Evolutionary conservation across 805 yeast genomes (phyloP).

Genomic region (Yarrowia phangngaensis): DNA sequence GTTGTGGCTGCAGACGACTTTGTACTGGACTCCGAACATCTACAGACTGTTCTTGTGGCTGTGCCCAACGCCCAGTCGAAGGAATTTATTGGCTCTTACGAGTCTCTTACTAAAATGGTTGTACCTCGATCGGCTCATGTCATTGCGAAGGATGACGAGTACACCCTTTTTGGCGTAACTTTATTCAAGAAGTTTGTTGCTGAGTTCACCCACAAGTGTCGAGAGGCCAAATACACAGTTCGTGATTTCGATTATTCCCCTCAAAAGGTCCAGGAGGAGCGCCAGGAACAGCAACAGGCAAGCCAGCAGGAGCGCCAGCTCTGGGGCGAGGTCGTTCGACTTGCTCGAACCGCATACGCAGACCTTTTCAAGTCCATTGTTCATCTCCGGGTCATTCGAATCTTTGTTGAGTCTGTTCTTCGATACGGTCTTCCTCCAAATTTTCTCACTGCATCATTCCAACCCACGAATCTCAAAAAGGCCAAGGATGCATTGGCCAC

Average conservation of each 20-base stretch:
- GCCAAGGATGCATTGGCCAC: conserved; percentile 67
- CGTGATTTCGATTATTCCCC: conserved; percentile 88
- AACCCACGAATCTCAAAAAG: conserved; percentile 46
- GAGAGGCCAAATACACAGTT: conserved; percentile 88
- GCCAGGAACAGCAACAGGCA: conserved; percentile 74
- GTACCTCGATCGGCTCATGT: conserved; percentile 84
- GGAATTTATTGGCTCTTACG: conserved; percentile 68
- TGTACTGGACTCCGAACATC: conserved; percentile 78
- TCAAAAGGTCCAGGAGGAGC: conserved; percentile 63
- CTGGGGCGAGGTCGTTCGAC: conserved; percentile 68
- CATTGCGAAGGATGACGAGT: conserved; percentile 72
- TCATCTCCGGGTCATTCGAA: conserved; percentile 81
- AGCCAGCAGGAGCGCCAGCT: conserved; percentile 68
- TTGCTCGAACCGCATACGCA: conserved; percentile 83
- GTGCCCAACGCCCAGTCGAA: conserved; percentile 66
- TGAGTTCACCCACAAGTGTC: conserved; percentile 62
- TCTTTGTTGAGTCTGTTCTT: conserved; percentile 87
- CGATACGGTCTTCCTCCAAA: conserved; percentile 97
- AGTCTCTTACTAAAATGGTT: conserved; percentile 70
- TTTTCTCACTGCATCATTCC: conserved; percentile 50
- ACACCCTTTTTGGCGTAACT: conserved; percentile 67
- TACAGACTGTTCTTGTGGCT: conserved; percentile 80
- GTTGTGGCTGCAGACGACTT: conserved; percentile 79
- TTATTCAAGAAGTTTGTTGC: conserved; percentile 75
- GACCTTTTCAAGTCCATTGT: conserved; percentile 84